Percentiles rank a stretch among this genome's conserved stretches.
Evolutionary conservation across 75 land plant species (phyloP).

Genomic region (Pinus albicaulis): DNA sequence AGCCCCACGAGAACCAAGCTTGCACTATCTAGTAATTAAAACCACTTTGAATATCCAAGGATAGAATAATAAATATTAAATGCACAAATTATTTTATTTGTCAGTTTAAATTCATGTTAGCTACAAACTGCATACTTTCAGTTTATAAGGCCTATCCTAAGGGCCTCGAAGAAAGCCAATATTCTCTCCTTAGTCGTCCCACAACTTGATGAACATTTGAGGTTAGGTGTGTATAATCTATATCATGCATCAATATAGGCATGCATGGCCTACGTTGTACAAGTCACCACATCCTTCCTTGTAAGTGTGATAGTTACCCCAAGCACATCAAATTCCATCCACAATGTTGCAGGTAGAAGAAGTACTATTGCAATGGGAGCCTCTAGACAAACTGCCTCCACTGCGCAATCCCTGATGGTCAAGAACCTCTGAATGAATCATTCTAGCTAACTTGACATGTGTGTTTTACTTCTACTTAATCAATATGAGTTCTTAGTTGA

Average conservation of each 20-base stretch:
- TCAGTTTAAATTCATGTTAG: background rate
- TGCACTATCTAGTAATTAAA: background rate
- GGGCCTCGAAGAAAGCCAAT: background rate
- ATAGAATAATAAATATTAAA: background rate
- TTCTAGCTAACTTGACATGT: no score
- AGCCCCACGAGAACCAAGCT: background rate
- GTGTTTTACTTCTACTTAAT: background rate
- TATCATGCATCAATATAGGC: background rate
- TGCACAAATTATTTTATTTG: background rate
- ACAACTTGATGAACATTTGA: background rate
- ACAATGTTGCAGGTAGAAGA: no score
- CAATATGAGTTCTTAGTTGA: background rate
- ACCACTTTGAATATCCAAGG: background rate
- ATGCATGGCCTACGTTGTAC: background rate
- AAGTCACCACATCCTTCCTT: no score
- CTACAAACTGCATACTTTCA: background rate
- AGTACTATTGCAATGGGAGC: no score
- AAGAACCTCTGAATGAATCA: no score
- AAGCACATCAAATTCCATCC: no score
- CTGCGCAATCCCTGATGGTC: no score
- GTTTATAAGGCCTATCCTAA: background rate
- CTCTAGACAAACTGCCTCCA: no score
- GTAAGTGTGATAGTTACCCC: no score
- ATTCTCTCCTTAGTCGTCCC: background rate
- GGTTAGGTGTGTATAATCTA: no score